Evolutionary conservation across 225 moss, liverwort and hornwort genomes (phyloP), one percentile per base, ranked within the genome.

Genomic region (Pleurozium schreberi): DNA sequence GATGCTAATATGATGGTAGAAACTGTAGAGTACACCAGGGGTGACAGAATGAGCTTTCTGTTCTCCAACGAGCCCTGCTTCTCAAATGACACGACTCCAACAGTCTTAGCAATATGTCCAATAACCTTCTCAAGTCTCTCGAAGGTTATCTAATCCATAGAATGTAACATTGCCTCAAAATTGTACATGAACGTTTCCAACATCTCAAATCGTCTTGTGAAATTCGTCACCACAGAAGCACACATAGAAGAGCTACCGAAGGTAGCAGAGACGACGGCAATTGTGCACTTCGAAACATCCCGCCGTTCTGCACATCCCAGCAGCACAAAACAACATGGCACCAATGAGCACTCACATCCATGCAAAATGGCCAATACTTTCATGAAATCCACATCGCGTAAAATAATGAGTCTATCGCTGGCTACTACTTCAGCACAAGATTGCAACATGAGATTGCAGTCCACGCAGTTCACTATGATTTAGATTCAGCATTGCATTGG

Each of bases 291-390:
- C 34, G 18, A 76, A 86, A 25, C 63, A 47, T 82, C 55, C 90
- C 92, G 17, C 64, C 57, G 49, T 88, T 92, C 92, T 92, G 92
- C 88, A 85, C 81, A 87, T 59, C 76, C 27, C 76, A 88, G 21
- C 60, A 88, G 43, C 77, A 63, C 10, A 82, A 55, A 55, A 59
- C 38, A 65, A 40, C 33, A 47, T 11, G 59, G 31, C 43, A 85
- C 33, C 68, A 62, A 38, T 87, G 52, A 83, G 68, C 52, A 42
- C 59, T 73, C 34, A 58, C 36, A 8, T 42, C 18, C 25, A 34
- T 42, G 40, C 18, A 43, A 28, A 63, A 63, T 55, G 31, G 30
- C 22, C 40, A 30, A 55, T 26, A 67, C 67, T 52, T 66, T 83
- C 53, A 83, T 52, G n/a, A n/a, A 28, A 26, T 40, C 12, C 68